Evolutionary conservation across 176 grass and related monocot genomes (phyloP).

Genomic region (Paspalum vaginatum): DNA sequence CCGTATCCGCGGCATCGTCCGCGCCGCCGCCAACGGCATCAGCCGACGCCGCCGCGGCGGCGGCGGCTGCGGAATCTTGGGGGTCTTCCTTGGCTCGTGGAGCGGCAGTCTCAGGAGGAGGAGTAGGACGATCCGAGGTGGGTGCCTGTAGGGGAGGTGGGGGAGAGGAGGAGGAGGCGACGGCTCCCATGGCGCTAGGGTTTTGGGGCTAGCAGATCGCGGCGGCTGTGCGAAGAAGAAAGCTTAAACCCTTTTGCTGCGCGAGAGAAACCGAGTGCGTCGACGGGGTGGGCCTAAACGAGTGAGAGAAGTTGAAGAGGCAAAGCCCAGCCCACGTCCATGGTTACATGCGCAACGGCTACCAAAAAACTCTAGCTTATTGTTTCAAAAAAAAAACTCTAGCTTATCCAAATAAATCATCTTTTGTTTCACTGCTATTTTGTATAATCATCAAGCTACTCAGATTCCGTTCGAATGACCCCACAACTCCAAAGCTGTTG

Average conservation of each 20-base stretch:
- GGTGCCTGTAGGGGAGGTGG: neutral
- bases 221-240: neutral
- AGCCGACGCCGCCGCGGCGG: neutral
- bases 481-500: too few species aligned
- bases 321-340: neutral
- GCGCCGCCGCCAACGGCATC: neutral
- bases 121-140: neutral
- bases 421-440: too few species aligned
- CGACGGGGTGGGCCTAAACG: conserved; percentile 1
- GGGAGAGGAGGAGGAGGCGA: conserved; percentile 33
- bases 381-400: too few species aligned
- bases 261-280: neutral
- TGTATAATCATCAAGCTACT: too few species aligned
- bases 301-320: neutral
- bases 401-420: too few species aligned
- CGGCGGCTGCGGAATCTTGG: neutral
- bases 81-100: conserved; percentile 23
- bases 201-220: conserved; percentile 16
- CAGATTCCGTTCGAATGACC: too few species aligned
- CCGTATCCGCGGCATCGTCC: conserved; percentile 9
- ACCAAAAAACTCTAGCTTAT: too few species aligned
- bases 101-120: neutral
- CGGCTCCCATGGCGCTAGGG: conserved; percentile 49
- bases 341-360: too few species aligned
- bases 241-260: conserved; percentile 36